A percentile compares a stretch with the other conserved stretches of the same genome.
Evolutionary conservation across 345 rosid genomes (phyloP).

Genomic region (Linum usitatissimum): DNA sequence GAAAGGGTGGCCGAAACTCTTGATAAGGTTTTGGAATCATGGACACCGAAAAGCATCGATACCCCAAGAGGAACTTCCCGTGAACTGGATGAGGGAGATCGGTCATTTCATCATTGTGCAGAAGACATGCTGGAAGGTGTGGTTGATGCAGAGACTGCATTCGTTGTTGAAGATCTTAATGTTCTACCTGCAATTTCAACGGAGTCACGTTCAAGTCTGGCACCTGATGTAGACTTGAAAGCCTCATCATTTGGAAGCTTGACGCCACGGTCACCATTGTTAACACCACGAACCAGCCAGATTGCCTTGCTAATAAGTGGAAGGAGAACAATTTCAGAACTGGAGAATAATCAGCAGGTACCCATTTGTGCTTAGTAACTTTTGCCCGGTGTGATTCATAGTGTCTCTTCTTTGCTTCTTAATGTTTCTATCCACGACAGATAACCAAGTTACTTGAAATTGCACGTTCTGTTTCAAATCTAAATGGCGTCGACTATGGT

Average conservation of each 20-base stretch:
- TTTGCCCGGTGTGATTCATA: slow-evolving; percentile 1
- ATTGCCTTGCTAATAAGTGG: slow-evolving; percentile 70
- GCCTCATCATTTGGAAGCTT: slow-evolving; percentile 63
- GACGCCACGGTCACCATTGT: slow-evolving; percentile 80
- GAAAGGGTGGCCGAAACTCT: slow-evolving; percentile 89
- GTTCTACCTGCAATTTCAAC: slow-evolving; percentile 34
- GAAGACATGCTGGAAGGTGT: slow-evolving; percentile 49
- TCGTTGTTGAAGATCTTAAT: slow-evolving; percentile 40
- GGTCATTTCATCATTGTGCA: slow-evolving; percentile 35
- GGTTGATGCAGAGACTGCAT: slow-evolving; percentile 43
- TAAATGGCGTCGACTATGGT: slow-evolving; percentile 51
- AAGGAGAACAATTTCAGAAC: slow-evolving; percentile 59
- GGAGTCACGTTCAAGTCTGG: slow-evolving; percentile 23
- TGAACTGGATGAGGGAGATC: slow-evolving; percentile 31
- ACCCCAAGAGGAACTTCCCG: slow-evolving; percentile 46
- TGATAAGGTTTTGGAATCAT: slow-evolving; percentile 62
- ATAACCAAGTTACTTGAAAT: slow-evolving; percentile 61
- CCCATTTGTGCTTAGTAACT: slow-evolving; percentile 6
- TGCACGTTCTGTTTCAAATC: slow-evolving; percentile 67
- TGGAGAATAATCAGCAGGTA: slow-evolving; percentile 80
- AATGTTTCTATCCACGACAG: slow-evolving; percentile 34
- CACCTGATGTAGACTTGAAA: slow-evolving; percentile 37
- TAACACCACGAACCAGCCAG: slow-evolving; percentile 67
- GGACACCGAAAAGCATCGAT: slow-evolving; percentile 68
- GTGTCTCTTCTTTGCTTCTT: slow-evolving; percentile 2